Base-by-base conservation (phyloP, 352 stramenopile species). In the Phytophthora colocasiae region DNA sequence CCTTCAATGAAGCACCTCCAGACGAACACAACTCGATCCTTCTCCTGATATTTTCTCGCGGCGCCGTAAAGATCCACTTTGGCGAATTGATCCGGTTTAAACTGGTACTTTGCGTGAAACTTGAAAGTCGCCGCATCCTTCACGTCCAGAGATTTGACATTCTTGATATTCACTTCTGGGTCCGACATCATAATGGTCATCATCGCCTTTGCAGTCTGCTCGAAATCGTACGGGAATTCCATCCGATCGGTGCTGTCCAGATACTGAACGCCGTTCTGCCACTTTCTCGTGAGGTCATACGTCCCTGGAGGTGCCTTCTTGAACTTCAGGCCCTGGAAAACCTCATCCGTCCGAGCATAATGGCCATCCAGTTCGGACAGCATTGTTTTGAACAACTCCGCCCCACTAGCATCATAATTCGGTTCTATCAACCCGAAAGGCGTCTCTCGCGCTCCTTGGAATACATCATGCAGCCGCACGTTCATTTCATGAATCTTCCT, bases 211-310 rank as follows among this genome's bases (percentile, higher is more conserved):
- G n/a, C 31, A 9, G 57, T 55, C 22, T 50, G 31, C 11, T 67
- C 62, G 8, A 64, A 55, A 32, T 38, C 24, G 31, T 50, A 64
- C 38, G 40, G 51, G 15, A 71, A 27, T 9, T 40, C 31, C n/a
- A 58, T 54, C 19, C 44, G 55, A 44, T 75, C 62, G 0, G 60
- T 34, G 45, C 49, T 56, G 41, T 75, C 67, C 27, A 71, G 61
- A 47, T 59, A 75, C 44, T 49, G 4, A 0, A 55, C 53, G 27
- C 51, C 57, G 5, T 57, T 10, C n/a, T 59, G 34, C n/a, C 51
- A 44, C 17, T 61, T 70, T 40, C 24, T 40, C 0, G 43, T 57
- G 14, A 57, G 27, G 27, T 48, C 41, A 36, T 69, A 69, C 15
- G 46, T 19, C 17, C 34, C 11, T 36, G 38, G 19, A 12, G 8